Evolutionary conservation across 805 yeast species (phyloP).

Genomic region (Candida orba): DNA sequence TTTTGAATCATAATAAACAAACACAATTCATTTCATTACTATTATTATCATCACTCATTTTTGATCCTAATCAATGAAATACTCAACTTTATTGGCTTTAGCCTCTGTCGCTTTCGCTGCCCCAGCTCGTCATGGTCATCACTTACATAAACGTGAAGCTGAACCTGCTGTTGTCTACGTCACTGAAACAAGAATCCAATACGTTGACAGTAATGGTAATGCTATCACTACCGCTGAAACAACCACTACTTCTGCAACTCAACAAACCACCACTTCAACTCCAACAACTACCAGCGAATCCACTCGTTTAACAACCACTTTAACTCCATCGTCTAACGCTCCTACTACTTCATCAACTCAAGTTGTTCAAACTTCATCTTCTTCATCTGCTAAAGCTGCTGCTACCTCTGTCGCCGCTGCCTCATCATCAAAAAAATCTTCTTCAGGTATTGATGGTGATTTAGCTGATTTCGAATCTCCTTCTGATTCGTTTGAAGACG

Average conservation of each 20-base stretch:
- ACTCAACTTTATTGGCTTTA: constrained; percentile 24
- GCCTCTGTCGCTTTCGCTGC: constrained; percentile 24
- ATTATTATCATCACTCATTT: background rate
- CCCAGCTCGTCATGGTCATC: constrained; percentile 33
- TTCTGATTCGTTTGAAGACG: constrained; percentile 56
- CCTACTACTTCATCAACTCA: background rate
- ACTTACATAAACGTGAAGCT: constrained; percentile 35
- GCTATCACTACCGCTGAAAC: constrained; percentile 9
- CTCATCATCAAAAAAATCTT: constrained; percentile 24
- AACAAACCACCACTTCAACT: constrained; percentile 7
- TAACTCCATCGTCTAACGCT: background rate
- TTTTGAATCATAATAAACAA: no score
- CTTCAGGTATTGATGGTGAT: constrained; percentile 44
- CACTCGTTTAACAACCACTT: constrained; percentile 9
- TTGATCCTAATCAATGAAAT: constrained; percentile 9
- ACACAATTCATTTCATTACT: no score
- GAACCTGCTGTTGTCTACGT: constrained; percentile 29
- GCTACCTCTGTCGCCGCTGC: constrained; percentile 21
- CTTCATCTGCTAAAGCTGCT: constrained; percentile 11
- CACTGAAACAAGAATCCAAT: constrained; percentile 27
- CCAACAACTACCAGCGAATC: constrained; percentile 10
- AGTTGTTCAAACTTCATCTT: constrained; percentile 16
- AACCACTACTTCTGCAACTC: background rate
- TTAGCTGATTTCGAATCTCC: constrained; percentile 53
- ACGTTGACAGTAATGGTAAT: constrained; percentile 28